These are phyloP conservation scores for Hemileccinum rubropunctum DNA, from an alignment of 768 basidiomycete genomes.

Conservation along the genomic window DNA sequence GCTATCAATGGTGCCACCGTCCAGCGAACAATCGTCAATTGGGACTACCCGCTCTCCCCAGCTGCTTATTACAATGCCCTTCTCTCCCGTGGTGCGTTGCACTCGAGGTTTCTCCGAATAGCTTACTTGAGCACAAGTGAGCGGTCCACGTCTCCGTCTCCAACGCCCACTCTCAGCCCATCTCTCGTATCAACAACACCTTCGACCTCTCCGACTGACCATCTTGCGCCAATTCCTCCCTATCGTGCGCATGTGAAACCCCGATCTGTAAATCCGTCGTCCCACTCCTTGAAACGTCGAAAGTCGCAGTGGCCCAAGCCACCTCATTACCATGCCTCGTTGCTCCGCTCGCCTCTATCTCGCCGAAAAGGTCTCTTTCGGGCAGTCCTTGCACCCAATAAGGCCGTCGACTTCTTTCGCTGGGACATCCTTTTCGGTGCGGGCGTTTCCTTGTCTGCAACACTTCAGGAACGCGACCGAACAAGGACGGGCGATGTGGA, in stretches of 20 bases:
- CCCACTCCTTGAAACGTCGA: slow-evolving; percentile 10
- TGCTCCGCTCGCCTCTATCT: slow-evolving; percentile 26
- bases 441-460: neutral
- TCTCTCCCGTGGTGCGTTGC: slow-evolving; percentile 25
- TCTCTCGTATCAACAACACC: no score
- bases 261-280: slow-evolving; percentile 7
- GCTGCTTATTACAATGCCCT: slow-evolving; percentile 18
- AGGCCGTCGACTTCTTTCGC: slow-evolving; percentile 28
- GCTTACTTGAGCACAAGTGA: slow-evolving; percentile 17
- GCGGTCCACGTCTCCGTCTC: no score
- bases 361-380: slow-evolving; percentile 27
- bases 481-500: neutral
- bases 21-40: slow-evolving; percentile 11
- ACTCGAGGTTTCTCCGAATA: slow-evolving; percentile 26
- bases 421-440: slow-evolving; percentile 14
- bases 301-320: slow-evolving; percentile 23
- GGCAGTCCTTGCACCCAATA: slow-evolving; percentile 13
- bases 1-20: neutral
- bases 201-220: no score
- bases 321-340: slow-evolving; percentile 27
- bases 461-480: neutral
- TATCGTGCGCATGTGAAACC: neutral
- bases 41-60: slow-evolving; percentile 21
- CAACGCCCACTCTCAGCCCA: no score
- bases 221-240: no score